phyloP scores from a whole-genome alignment of 805 yeast genomes.

The Ogataea minuta region DNA sequence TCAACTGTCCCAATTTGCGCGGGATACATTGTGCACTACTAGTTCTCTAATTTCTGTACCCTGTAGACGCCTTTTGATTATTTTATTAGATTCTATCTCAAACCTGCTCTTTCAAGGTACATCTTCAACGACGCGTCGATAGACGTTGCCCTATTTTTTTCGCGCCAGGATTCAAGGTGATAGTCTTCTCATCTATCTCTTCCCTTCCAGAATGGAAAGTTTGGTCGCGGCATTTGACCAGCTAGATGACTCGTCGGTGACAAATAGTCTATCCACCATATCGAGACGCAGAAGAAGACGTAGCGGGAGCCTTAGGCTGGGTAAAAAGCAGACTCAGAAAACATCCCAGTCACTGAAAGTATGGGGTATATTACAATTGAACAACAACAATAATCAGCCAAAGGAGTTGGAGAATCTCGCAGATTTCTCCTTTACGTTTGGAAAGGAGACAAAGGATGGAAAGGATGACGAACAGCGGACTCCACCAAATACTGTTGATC shows the following conservation, averaged over 20 bases:
- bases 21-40: no score
- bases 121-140: slow-evolving; percentile 11
- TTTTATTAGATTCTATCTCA: no score
- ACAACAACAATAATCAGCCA: slow-evolving; percentile 5
- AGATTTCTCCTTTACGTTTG: slow-evolving; percentile 8
- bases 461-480: slow-evolving; percentile 1
- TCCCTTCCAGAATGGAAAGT: slow-evolving; percentile 3
- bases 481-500: not conserved
- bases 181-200: not conserved
- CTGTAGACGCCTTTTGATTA: not conserved
- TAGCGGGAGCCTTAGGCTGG: slow-evolving; percentile 19
- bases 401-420: not conserved
- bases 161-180: slow-evolving; percentile 13
- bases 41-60: no score
- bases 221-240: slow-evolving; percentile 1
- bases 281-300: slow-evolving; percentile 16
- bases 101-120: no score
- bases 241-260: slow-evolving; percentile 13
- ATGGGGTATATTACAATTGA: slow-evolving; percentile 15
- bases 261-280: slow-evolving; percentile 17
- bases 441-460: slow-evolving; percentile 1
- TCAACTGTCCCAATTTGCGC: no score
- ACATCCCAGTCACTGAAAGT: slow-evolving; percentile 11
- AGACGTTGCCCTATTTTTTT: slow-evolving; percentile 7
- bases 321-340: slow-evolving; percentile 5